Conservation (phyloP, 306 rosid species). For the Prunus campanulata region DNA sequence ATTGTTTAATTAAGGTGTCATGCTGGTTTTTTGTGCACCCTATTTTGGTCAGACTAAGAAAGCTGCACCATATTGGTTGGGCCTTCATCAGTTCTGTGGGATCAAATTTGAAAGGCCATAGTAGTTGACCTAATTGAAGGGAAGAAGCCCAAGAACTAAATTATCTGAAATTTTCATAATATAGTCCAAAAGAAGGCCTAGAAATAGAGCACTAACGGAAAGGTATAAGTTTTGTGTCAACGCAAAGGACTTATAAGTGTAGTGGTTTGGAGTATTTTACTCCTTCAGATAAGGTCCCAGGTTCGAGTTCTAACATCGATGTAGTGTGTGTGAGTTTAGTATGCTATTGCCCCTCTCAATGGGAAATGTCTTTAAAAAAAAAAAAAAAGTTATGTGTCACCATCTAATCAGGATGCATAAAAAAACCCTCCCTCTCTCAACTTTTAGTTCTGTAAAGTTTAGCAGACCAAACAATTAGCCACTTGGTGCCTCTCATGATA, state of each 20-base stretch:
- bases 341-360: too few relatives aligned
- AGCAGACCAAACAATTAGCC: background rate
- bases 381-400: background rate
- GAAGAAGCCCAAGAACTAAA: too few relatives aligned
- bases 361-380: background rate
- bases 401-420: background rate
- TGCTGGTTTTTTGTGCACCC: background rate
- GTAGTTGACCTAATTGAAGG: too few relatives aligned
- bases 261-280: fast-evolving
- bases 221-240: fast-evolving
- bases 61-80: background rate
- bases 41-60: background rate
- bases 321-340: too few relatives aligned
- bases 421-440: background rate
- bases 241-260: fast-evolving
- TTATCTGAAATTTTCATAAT: too few relatives aligned
- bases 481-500: background rate
- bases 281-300: fast-evolving
- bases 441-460: background rate
- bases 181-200: too few relatives aligned
- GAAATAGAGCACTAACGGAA: too few relatives aligned
- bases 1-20: conserved; percentile 19
- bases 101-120: background rate
- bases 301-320: fast-evolving
- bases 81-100: background rate